Percentiles rank a stretch among this genome's conserved stretches.
Conservation (phyloP, 495 filamentous ascomycete species). For the Recurvomyces mirabilis region DNA sequence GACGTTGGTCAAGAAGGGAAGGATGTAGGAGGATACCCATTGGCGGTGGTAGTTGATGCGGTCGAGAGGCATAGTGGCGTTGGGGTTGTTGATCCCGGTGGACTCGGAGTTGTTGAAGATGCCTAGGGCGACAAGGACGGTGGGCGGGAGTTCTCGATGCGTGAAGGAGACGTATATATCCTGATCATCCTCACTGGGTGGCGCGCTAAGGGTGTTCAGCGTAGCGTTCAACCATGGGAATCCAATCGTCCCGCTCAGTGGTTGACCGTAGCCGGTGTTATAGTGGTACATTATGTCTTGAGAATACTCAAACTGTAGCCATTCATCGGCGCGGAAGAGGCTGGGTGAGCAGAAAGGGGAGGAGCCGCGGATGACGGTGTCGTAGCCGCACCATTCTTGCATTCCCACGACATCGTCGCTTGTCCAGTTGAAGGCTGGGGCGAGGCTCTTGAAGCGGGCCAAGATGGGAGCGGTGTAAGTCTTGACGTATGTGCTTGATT, state of each 20-base stretch:
- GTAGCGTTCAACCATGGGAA: conserved; percentile 40
- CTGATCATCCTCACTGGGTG: conserved; percentile 23
- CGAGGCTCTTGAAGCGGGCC: conserved; percentile 33
- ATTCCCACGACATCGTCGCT: conserved; percentile 39
- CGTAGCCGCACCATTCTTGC: conserved; percentile 46
- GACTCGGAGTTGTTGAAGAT: conserved; percentile 41
- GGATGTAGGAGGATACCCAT: conserved; percentile 36
- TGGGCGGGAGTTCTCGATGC: conserved; percentile 39
- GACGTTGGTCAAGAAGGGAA: conserved; percentile 37
- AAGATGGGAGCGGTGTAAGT: conserved; percentile 37
- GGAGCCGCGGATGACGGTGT: conserved; percentile 45
- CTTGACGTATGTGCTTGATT: conserved; percentile 31
- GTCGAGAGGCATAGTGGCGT: conserved; percentile 39
- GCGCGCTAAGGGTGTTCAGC: conserved; percentile 28
- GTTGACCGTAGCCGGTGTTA: conserved; percentile 39
- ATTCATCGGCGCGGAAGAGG: conserved; percentile 42
- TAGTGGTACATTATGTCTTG: conserved; percentile 51
- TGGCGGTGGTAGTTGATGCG: conserved; percentile 36
- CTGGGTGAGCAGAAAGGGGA: conserved; percentile 41
- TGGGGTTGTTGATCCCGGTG: conserved; percentile 33
- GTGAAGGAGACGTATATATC: conserved; percentile 41
- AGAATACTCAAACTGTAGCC: conserved; percentile 44
- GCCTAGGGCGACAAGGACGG: conserved; percentile 38
- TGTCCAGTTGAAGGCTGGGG: conserved; percentile 38
- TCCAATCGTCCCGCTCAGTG: conserved; percentile 33